These are phyloP conservation scores for Polymyxa betae DNA, from an alignment of 208 protist genomes.

Conservation along the genomic window DNA sequence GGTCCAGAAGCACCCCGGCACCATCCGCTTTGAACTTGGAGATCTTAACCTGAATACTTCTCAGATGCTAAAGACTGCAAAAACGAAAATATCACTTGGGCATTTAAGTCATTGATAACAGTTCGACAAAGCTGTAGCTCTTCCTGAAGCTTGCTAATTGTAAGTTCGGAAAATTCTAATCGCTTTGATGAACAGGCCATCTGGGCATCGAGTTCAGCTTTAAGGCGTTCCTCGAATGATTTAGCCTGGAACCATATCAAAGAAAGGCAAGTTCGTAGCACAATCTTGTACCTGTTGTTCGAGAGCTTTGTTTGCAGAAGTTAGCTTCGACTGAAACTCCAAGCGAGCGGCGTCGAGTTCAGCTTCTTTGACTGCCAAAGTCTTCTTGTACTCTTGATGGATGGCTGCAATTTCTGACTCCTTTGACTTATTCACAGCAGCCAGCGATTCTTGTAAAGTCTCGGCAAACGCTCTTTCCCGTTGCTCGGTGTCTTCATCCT, in stretches of 20 bases:
- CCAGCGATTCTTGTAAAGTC: neutral
- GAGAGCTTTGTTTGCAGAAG: neutral
- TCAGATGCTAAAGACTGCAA: neutral
- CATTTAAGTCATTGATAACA: neutral
- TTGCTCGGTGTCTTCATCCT: too few species aligned
- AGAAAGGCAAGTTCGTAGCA: neutral
- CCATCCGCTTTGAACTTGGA: conserved; percentile 32
- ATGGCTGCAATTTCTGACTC: neutral
- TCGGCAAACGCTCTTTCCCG: too few species aligned
- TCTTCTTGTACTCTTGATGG: neutral
- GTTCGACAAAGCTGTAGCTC: neutral
- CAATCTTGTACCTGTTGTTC: neutral
- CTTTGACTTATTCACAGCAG: neutral
- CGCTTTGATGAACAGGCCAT: neutral
- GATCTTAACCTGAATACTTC: neutral
- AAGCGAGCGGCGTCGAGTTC: neutral
- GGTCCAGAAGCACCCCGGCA: conserved; percentile 32
- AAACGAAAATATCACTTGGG: neutral
- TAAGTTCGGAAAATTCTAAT: neutral
- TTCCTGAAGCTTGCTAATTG: neutral
- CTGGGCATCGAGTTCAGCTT: neutral
- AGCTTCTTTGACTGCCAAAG: neutral
- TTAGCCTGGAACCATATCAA: neutral
- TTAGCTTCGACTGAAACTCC: neutral
- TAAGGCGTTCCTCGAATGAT: conserved; percentile 12